A percentile compares a stretch with the other conserved stretches of the same genome.
phyloP scores from a whole-genome alignment of 495 filamentous ascomycete species.

The Staphylotrichum longicolle region DNA sequence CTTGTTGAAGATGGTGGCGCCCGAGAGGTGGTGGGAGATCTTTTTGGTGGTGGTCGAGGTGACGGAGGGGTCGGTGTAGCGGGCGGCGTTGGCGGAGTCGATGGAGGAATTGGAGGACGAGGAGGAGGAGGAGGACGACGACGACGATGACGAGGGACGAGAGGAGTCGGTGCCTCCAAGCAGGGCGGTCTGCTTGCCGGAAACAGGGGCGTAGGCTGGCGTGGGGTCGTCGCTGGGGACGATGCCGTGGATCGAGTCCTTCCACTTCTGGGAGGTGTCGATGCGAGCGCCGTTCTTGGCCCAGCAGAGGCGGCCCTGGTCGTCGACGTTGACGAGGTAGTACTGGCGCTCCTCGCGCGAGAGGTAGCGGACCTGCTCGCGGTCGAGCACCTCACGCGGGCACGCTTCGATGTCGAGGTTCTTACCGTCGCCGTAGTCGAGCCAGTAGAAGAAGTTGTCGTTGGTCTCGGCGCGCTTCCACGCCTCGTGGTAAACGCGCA shows the following conservation, averaged over 20 bases:
- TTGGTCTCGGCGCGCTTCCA: slow-evolving; percentile 75
- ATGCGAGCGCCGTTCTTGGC: slow-evolving; percentile 74
- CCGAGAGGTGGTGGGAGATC: slow-evolving; percentile 59
- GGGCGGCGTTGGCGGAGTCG: neutral
- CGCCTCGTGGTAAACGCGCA: slow-evolving; percentile 76
- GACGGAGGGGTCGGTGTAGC: slow-evolving; percentile 33
- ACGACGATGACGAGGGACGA: neutral
- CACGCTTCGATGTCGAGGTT: slow-evolving; percentile 57
- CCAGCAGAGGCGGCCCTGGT: slow-evolving; percentile 68
- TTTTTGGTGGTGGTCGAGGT: slow-evolving; percentile 55
- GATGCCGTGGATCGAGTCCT: slow-evolving; percentile 76
- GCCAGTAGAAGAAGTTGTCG: slow-evolving; percentile 95
- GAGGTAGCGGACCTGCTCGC: slow-evolving; percentile 71
- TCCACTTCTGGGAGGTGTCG: slow-evolving; percentile 70
- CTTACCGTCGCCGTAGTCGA: slow-evolving; percentile 77
- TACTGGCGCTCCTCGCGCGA: slow-evolving; percentile 67
- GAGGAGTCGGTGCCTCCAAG: slow-evolving; percentile 25
- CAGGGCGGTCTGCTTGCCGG: slow-evolving; percentile 21
- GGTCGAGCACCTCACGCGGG: slow-evolving; percentile 63
- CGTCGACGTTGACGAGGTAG: slow-evolving; percentile 70
- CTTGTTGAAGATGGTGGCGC: slow-evolving; percentile 66
- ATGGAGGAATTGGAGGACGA: neutral
- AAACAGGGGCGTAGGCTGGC: slow-evolving; percentile 44
- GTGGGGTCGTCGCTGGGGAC: slow-evolving; percentile 62
- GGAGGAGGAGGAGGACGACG: slow-evolving; percentile 17